Conservation (phyloP, 345 rosid species). For the Populus deltoides region DNA sequence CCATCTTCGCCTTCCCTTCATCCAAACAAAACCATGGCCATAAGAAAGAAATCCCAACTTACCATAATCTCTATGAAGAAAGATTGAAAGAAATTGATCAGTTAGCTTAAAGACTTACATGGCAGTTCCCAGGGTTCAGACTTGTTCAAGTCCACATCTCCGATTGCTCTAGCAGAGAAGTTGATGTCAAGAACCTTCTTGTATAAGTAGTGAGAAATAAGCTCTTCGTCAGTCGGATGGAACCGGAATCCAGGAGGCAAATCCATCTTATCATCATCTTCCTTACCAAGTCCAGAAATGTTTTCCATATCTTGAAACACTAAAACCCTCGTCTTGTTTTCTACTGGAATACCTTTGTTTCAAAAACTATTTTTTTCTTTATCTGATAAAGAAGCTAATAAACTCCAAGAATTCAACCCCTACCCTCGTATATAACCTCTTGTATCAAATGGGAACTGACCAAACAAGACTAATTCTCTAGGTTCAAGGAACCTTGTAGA, state of each 20-base stretch:
- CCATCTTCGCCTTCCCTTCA: slow-evolving; percentile 92
- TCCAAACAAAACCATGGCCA: slow-evolving; percentile 5
- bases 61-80: not conserved
- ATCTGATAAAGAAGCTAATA: not conserved
- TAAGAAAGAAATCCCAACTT: not conserved
- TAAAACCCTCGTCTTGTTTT: slow-evolving; percentile 25
- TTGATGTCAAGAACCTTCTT: slow-evolving; percentile 58
- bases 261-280: slow-evolving; percentile 66
- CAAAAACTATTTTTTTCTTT: not conserved
- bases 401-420: not conserved
- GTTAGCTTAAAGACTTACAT: slow-evolving; percentile 38
- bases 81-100: not conserved
- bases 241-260: slow-evolving; percentile 92
- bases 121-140: slow-evolving; percentile 99
- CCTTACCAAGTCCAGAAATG: slow-evolving; percentile 41
- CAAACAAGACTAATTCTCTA: slow-evolving; percentile 10
- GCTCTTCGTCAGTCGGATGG: slow-evolving; percentile 97
- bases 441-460: slow-evolving; percentile 5
- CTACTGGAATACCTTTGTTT: not conserved
- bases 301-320: slow-evolving; percentile 43
- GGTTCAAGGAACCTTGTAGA: slow-evolving; percentile 11
- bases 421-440: not conserved
- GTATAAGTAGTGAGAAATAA: slow-evolving; percentile 69
- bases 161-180: slow-evolving; percentile 74
- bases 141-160: slow-evolving; percentile 91